These are phyloP conservation scores for Porcisia deanei DNA, from an alignment of 208 protist genomes.

Conservation along the genomic window DNA sequence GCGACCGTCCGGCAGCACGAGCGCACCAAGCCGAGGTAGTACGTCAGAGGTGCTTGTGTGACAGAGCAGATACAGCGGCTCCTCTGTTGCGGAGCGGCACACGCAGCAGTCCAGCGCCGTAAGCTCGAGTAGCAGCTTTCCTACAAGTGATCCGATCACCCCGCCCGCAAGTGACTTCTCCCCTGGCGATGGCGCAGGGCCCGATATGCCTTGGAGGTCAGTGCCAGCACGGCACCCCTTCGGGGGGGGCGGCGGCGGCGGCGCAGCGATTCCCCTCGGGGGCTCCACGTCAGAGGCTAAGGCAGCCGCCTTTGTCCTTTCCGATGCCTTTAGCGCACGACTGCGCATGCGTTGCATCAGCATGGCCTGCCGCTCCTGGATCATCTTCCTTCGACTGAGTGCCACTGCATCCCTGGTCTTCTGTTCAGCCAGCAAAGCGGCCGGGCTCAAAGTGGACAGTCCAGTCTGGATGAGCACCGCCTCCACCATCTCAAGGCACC, in stretches of 20 bases:
- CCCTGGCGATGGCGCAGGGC: not conserved
- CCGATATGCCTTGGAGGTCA: not conserved
- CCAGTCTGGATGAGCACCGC: conserved; percentile 43
- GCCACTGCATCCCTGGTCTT: conserved; percentile 26
- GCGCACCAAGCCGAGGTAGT: conserved; percentile 32
- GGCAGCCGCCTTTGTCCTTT: not conserved
- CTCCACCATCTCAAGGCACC: conserved; percentile 55
- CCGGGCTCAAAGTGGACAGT: conserved; percentile 35
- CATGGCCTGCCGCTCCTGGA: conserved; percentile 72
- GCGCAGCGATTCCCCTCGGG: not conserved
- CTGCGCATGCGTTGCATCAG: conserved; percentile 64
- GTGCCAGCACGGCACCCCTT: not conserved
- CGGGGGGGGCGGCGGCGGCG: not conserved
- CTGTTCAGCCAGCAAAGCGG: conserved; percentile 19
- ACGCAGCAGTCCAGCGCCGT: conserved; percentile 70
- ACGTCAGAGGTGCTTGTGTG: conserved; percentile 54
- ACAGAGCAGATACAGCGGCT: conserved; percentile 63
- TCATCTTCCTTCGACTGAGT: conserved; percentile 36
- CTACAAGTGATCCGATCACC: conserved; percentile 30
- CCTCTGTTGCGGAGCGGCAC: conserved; percentile 39
- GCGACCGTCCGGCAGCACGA: conserved; percentile 26
- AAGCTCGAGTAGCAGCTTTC: conserved; percentile 51
- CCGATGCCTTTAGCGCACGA: conserved; percentile 30
- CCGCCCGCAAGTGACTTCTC: not conserved
- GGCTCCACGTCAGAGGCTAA: not conserved